These are phyloP conservation scores for Copromyces sp. DNA, from an alignment of 495 filamentous ascomycete species.

Conservation along the genomic window DNA sequence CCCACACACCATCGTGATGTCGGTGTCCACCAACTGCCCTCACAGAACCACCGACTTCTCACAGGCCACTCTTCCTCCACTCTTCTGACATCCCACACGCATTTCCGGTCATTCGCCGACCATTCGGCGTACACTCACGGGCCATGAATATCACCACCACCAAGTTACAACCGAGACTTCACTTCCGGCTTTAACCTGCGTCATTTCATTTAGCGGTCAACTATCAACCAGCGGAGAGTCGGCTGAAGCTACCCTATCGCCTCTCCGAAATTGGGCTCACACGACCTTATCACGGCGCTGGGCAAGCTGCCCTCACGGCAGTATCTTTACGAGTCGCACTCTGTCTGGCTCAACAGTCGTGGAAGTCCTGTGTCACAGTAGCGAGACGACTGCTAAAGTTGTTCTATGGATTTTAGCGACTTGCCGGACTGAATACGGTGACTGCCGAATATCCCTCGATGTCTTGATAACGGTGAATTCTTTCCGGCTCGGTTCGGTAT, in stretches of 20 bases:
- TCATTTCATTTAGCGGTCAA: neutral
- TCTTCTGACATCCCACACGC: neutral
- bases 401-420: neutral
- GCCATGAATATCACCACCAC: neutral
- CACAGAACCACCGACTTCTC: neutral
- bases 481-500: neutral
- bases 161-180: neutral
- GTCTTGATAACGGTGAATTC: neutral
- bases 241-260: neutral
- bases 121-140: neutral
- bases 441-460: neutral
- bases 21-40: neutral
- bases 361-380: neutral
- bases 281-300: neutral
- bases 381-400: neutral
- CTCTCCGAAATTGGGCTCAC: neutral
- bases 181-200: neutral
- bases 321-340: neutral
- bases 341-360: neutral
- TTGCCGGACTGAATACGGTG: neutral
- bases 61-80: neutral
- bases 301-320: neutral
- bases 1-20: neutral
- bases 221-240: neutral
- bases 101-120: neutral